Conservation (phyloP, 768 basidiomycete genomes). For the Kwoniella europaea region DNA sequence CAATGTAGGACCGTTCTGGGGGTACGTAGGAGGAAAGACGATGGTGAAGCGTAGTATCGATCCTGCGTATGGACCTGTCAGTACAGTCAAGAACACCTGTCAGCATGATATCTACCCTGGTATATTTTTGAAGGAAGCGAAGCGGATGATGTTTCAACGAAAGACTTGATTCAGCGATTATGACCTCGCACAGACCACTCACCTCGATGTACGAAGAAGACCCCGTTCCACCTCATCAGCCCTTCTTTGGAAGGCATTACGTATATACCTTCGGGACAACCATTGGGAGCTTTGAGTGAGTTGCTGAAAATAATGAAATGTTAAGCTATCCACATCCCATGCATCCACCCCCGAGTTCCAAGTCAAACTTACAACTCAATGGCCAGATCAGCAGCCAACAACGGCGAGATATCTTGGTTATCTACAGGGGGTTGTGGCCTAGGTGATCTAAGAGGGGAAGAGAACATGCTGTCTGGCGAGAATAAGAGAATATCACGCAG, state of each 20-base stretch:
- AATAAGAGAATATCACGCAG: too few species aligned
- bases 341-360: too few species aligned
- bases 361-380: slow-evolving; percentile 35
- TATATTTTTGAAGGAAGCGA: too few species aligned
- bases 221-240: slow-evolving; percentile 42
- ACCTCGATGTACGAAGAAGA: slow-evolving; percentile 51
- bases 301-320: slow-evolving; percentile 20
- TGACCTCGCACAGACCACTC: slow-evolving; percentile 9
- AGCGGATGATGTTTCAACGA: not conserved
- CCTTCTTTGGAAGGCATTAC: slow-evolving; percentile 37
- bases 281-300: slow-evolving; percentile 32
- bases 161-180: not conserved
- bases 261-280: slow-evolving; percentile 49
- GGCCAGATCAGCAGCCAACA: slow-evolving; percentile 32
- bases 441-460: slow-evolving; percentile 19
- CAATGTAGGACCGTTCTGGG: slow-evolving; percentile 31
- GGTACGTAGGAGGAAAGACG: slow-evolving; percentile 35
- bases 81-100: not conserved
- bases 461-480: slow-evolving; percentile 14
- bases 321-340: too few species aligned
- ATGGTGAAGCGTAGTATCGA: slow-evolving; percentile 46
- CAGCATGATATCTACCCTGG: not conserved
- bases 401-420: slow-evolving; percentile 22
- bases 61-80: slow-evolving; percentile 47
- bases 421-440: not conserved